Base-by-base conservation (phyloP, 495 filamentous ascomycete genomes). In the Parathielavia appendiculata region DNA sequence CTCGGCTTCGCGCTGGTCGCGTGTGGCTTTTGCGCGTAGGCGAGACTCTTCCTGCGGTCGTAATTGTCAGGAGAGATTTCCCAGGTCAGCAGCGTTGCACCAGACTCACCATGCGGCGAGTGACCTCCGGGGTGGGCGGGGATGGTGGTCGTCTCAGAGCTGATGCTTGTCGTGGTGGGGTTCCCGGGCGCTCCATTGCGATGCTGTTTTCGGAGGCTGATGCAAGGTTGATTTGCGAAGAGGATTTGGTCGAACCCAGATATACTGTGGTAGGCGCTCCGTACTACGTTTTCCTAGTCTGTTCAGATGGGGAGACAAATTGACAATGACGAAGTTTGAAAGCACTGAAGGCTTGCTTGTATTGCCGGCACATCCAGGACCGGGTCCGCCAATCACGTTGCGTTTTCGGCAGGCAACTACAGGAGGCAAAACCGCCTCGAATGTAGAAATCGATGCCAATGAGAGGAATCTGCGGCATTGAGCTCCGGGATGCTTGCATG, bases 21-120 rank as follows among this genome's bases (percentile, higher is more conserved):
- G 87, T 43, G 92, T 75, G 17, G 91, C 92, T 79, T 96, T 97
- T 35, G 93, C 95, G 78, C 85, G 89, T 44, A 96, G 84, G 43
- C 95, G 87, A 63, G 86, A 92, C 63, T 90, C 81, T 83, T 97
- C 93, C 91, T 96, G 58, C 11, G 16, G 20, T 54, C 14, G 4
- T 12, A 12, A 5, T 17, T 6, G 34, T 54, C 65, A 51, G 16
- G 17, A 22, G 8, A 44, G 30, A 12, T 20, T 22, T 2, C n/a
- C n/a, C 1, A 7, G 35, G n/a, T 14, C 23, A 14, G 20, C 32
- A 30, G 50, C 30, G 43, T 26, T 0, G 19, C 6, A 16, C 32
- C 0, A 2, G 14, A 73, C 76, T 66, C 76, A 89, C 86, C 52
- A 89, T 88, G 64, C 79, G 77, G 57, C 87, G 81, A 39, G 86